Percentiles rank a stretch among this genome's conserved stretches.
Conservation (phyloP, 2,329 filamentous ascomycete species). For the Xylaria sp. region DNA sequence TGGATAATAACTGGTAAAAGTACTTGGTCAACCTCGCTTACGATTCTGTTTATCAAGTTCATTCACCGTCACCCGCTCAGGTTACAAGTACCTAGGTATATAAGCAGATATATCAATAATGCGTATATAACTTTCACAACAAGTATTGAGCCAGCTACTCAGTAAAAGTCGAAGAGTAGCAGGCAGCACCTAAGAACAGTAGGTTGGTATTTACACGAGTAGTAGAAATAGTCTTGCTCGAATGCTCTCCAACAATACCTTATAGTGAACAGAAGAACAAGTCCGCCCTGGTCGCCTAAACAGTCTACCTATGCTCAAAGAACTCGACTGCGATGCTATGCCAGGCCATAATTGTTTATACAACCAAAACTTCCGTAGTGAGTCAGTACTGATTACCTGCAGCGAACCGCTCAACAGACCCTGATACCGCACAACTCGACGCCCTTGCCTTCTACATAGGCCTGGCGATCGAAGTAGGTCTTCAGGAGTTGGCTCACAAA, state of each 20-base stretch:
- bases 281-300: not conserved
- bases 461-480: constrained; percentile 73
- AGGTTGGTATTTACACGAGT: constrained; percentile 13
- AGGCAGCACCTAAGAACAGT: not conserved
- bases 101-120: too few relatives aligned
- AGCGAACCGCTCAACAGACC: constrained; percentile 67
- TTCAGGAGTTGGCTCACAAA: constrained; percentile 73
- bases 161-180: not conserved
- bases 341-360: constrained; percentile 10
- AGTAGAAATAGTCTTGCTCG: not conserved
- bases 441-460: constrained; percentile 73
- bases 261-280: too few relatives aligned
- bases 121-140: too few relatives aligned
- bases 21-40: too few relatives aligned
- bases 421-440: constrained; percentile 79
- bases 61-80: too few relatives aligned
- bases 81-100: too few relatives aligned
- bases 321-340: not conserved
- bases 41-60: too few relatives aligned
- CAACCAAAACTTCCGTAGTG: constrained; percentile 7
- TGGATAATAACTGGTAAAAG: too few relatives aligned
- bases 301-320: not conserved
- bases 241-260: constrained; percentile 1
- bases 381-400: not conserved
- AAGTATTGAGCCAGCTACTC: too few relatives aligned